phyloP scores from a whole-genome alignment of 2,329 filamentous ascomycete genomes.

The Mycocentrospora acerina region DNA sequence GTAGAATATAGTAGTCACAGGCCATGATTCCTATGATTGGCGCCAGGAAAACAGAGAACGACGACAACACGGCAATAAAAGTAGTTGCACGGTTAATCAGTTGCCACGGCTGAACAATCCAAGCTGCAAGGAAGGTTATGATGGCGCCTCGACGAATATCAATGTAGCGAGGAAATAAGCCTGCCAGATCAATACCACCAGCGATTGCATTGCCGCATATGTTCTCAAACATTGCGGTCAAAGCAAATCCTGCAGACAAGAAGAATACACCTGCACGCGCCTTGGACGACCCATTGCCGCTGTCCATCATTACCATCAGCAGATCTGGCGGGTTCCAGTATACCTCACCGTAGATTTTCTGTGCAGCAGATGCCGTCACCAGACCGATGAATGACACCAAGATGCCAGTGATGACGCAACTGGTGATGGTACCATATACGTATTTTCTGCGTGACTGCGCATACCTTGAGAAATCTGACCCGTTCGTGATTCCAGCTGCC shows the following conservation, averaged over 20 bases:
- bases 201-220: constrained; percentile 39
- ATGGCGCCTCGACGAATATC: constrained; percentile 39
- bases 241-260: constrained; percentile 37
- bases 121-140: constrained; percentile 38
- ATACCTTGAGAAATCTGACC: constrained; percentile 50
- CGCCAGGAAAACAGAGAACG: constrained; percentile 46
- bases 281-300: constrained; percentile 44
- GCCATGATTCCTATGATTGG: constrained; percentile 45
- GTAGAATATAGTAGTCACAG: constrained; percentile 42
- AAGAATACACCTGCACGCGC: constrained; percentile 42
- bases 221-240: constrained; percentile 46
- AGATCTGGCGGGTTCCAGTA: constrained; percentile 48
- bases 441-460: constrained; percentile 39
- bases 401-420: constrained; percentile 45
- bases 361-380: constrained; percentile 44
- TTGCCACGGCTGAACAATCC: constrained; percentile 42
- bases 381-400: constrained; percentile 48
- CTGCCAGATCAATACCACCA: constrained; percentile 41
- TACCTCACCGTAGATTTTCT: constrained; percentile 40
- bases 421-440: constrained; percentile 43
- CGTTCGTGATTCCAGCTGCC: constrained; percentile 47
- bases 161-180: constrained; percentile 37
- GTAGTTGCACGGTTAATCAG: constrained; percentile 40
- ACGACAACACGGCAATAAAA: constrained; percentile 43
- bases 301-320: constrained; percentile 49